Evolutionary conservation across 176 grass and related monocot genomes (phyloP).

Genomic region (Oryza nivara): DNA sequence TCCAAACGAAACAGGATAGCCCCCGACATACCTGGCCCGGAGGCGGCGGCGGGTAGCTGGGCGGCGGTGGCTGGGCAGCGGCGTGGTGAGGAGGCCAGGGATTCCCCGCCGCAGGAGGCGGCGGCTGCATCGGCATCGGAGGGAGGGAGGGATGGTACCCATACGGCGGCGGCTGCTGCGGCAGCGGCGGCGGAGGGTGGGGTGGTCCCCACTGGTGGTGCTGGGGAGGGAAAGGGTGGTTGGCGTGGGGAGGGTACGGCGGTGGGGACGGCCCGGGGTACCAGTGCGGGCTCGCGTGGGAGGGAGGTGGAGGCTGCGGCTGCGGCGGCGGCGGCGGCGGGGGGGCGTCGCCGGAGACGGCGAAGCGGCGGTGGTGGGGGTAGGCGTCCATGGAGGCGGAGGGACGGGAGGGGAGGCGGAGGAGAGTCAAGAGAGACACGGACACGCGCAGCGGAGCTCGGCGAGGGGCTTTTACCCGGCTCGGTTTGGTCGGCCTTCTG

Average conservation of each 20-base stretch:
- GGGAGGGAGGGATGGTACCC: conserved; percentile 49
- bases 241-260: conserved; percentile 45
- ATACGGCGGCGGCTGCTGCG: conserved; percentile 34
- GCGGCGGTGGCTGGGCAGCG: conserved; percentile 32
- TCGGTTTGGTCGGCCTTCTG: background rate
- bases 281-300: conserved; percentile 47
- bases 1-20: background rate
- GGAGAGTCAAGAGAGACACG: background rate
- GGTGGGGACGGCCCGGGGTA: conserved; percentile 29
- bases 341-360: conserved; percentile 46
- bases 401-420: background rate
- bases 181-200: conserved; percentile 15
- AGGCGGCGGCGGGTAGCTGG: conserved; percentile 43
- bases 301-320: conserved; percentile 19
- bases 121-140: conserved; percentile 26
- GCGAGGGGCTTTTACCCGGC: background rate
- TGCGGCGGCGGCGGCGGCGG: conserved; percentile 35
- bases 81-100: conserved; percentile 49
- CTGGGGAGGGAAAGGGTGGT: conserved; percentile 46
- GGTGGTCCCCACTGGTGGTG: conserved; percentile 63
- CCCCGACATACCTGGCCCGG: conserved; percentile 51
- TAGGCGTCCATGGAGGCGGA: conserved; percentile 61
- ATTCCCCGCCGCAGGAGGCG: conserved; percentile 31
- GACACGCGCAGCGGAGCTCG: background rate
- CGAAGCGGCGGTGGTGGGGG: conserved; percentile 47